phyloP scores from a whole-genome alignment of 768 basidiomycete species.

The Lanmaoa pseudosensibilis region DNA sequence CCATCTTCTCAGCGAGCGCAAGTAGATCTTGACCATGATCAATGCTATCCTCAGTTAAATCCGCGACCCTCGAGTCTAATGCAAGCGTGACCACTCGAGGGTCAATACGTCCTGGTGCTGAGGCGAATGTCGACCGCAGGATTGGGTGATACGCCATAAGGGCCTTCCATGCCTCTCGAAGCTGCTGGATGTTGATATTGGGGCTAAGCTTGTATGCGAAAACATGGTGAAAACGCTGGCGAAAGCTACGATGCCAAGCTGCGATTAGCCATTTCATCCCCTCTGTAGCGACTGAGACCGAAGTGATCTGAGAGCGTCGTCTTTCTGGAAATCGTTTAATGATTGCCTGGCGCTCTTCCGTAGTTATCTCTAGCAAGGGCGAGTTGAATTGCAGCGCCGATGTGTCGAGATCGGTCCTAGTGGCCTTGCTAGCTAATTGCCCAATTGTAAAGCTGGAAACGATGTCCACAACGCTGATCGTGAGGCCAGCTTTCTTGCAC shows the following conservation, averaged over 20 bases:
- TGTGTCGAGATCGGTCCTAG: not conserved
- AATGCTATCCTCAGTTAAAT: conserved; percentile 9
- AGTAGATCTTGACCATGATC: conserved; percentile 7
- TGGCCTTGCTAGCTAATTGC: conserved; percentile 20
- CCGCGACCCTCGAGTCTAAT: conserved; percentile 1
- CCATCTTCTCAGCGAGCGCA: conserved; percentile 23
- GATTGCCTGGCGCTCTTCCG: conserved; percentile 15
- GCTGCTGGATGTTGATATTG: conserved; percentile 28
- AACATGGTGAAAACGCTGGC: conserved; percentile 43
- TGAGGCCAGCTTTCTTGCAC: conserved; percentile 39
- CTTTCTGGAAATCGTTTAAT: conserved; percentile 15
- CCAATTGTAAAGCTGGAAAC: conserved; percentile 40
- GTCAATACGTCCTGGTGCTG: conserved; percentile 10
- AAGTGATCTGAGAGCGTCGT: conserved; percentile 13
- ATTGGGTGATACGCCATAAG: conserved; percentile 39
- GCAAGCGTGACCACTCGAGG: conserved; percentile 30
- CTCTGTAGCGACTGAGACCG: conserved; percentile 24
- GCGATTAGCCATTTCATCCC: conserved; percentile 41
- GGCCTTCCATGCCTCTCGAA: conserved; percentile 39
- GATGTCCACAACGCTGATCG: conserved; percentile 39
- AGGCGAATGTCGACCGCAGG: conserved; percentile 44
- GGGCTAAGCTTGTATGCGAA: conserved; percentile 40
- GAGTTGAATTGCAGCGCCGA: not conserved
- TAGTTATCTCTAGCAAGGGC: conserved; percentile 1
- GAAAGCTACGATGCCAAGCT: conserved; percentile 44